phyloP scores from a whole-genome alignment of 139 green algal species.

The Mesostigma viride region DNA sequence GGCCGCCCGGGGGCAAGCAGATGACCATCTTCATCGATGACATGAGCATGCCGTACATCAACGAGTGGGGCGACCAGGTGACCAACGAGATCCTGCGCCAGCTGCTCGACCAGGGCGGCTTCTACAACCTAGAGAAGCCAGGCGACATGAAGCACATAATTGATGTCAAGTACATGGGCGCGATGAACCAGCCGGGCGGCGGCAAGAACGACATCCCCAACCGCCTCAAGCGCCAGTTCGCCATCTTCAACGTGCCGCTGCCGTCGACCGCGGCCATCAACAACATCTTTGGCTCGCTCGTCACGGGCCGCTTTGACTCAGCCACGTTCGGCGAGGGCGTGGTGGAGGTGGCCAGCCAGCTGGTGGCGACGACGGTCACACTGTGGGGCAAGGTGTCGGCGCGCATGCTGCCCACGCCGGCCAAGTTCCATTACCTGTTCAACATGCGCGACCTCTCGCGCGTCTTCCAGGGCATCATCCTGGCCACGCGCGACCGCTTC shows the following conservation, averaged over 20 bases:
- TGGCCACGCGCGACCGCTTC: constrained; percentile 51
- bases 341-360: constrained; percentile 49
- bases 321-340: constrained; percentile 34
- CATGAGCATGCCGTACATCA: constrained; percentile 81
- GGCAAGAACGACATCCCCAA: constrained; percentile 91
- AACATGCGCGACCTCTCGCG: constrained; percentile 89
- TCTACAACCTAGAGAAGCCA: constrained; percentile 89
- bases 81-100: constrained; percentile 93
- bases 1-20: constrained; percentile 69
- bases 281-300: constrained; percentile 76
- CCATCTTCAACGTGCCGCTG: constrained; percentile 75
- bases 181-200: constrained; percentile 76
- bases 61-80: constrained; percentile 92
- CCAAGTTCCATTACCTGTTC: constrained; percentile 95
- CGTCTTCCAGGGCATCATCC: constrained; percentile 80
- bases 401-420: constrained; percentile 84
- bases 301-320: constrained; percentile 50
- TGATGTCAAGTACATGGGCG: constrained; percentile 70
- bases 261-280: constrained; percentile 71
- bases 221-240: constrained; percentile 90
- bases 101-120: constrained; percentile 80
- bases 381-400: constrained; percentile 67
- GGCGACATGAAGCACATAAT: constrained; percentile 87
- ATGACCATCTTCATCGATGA: constrained; percentile 89
- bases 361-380: constrained; percentile 64